These are phyloP conservation scores for Rhizopus sp. DNA, from an alignment of 371 early-diverging fungal genomes.

Conservation along the genomic window DNA sequence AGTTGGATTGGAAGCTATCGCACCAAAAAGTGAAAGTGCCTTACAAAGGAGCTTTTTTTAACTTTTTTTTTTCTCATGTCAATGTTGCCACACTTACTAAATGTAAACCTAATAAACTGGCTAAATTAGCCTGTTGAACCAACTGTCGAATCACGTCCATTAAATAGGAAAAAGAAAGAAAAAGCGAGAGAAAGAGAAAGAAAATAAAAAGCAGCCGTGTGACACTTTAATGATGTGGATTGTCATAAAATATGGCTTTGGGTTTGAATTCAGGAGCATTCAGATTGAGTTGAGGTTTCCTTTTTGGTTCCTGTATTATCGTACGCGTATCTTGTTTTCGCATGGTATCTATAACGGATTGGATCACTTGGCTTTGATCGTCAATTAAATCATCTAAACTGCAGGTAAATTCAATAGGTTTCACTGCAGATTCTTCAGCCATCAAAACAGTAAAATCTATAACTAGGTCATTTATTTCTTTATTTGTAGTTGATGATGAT, in stretches of 20 bases:
- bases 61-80: neutral
- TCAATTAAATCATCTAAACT: too few relatives aligned
- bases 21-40: constrained; percentile 47
- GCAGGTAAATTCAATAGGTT: too few relatives aligned
- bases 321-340: too few relatives aligned
- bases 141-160: constrained; percentile 44
- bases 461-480: too few relatives aligned
- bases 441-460: too few relatives aligned
- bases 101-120: constrained; percentile 48
- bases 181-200: constrained; percentile 1
- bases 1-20: constrained; percentile 42
- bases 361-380: too few relatives aligned
- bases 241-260: neutral
- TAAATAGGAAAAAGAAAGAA: neutral
- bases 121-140: constrained; percentile 48
- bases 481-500: too few relatives aligned
- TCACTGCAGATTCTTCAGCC: too few relatives aligned
- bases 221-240: neutral
- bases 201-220: neutral
- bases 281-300: neutral
- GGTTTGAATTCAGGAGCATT: constrained; percentile 3
- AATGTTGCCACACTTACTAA: constrained; percentile 26
- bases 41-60: constrained; percentile 5
- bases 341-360: too few relatives aligned
- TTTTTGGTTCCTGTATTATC: too few relatives aligned